phyloP scores from a whole-genome alignment of 2,329 filamentous ascomycete species.

The Sporothrix globosa region DNA sequence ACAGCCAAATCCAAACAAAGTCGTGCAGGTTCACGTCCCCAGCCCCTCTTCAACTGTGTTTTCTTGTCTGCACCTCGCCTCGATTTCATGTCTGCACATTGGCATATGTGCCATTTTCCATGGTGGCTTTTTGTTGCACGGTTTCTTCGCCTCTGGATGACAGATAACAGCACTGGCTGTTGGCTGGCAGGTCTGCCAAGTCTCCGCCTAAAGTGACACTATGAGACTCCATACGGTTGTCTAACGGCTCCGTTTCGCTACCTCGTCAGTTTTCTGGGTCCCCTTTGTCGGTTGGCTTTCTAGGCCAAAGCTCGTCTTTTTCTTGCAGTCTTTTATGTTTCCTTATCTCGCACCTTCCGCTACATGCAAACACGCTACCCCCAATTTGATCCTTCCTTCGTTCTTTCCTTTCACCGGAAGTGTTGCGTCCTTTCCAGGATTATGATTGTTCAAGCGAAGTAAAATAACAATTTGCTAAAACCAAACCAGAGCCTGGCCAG shows the following conservation, averaged over 20 bases:
- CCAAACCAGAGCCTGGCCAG: constrained; percentile 1
- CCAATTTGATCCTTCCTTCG: not conserved
- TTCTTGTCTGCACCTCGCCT: not conserved
- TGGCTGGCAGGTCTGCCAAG: not conserved
- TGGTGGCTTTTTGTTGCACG: not conserved
- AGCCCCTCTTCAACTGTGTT: not conserved
- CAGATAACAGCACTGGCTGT: constrained; percentile 7
- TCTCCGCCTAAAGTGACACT: constrained; percentile 9
- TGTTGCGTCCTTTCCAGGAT: not conserved
- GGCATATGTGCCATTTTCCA: not conserved
- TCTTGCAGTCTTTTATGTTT: not conserved
- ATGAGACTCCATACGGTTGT: not conserved
- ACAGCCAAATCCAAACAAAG: not conserved
- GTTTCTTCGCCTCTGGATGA: not conserved
- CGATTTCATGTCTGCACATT: not conserved
- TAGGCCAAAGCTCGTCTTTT: not conserved
- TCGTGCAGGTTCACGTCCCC: constrained; percentile 6
- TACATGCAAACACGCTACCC: not conserved
- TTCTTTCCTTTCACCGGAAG: not conserved
- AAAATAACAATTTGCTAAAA: constrained; percentile 5
- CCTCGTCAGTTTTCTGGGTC: constrained; percentile 6
- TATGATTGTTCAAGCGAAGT: constrained; percentile 1
- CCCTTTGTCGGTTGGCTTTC: constrained; percentile 1
- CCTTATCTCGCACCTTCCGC: not conserved
- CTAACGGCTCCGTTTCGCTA: constrained; percentile 7